Conservation (phyloP, 176 grass and related monocot species). For the Ensete ventricosum region DNA sequence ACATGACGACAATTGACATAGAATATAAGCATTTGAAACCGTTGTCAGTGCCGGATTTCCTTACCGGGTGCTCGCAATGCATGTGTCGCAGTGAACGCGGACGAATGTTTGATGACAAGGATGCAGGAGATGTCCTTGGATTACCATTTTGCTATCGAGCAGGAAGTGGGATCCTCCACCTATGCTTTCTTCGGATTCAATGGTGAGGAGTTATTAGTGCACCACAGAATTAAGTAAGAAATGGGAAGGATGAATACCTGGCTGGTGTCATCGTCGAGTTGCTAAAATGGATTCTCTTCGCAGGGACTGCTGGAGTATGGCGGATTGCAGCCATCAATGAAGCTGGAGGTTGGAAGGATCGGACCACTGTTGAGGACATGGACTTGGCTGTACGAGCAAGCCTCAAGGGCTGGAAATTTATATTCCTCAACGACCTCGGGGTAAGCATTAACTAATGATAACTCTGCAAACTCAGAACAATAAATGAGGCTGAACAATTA, state of each 20-base stretch:
- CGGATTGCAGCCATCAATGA: conserved; percentile 4
- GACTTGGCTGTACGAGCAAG: conserved; percentile 2
- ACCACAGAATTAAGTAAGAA: not conserved
- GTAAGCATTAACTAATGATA: not conserved
- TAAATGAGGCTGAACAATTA: too few species aligned
- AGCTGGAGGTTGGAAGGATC: conserved; percentile 6
- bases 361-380: conserved; percentile 10
- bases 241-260: too few species aligned
- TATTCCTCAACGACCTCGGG: conserved; percentile 6
- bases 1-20: too few species aligned
- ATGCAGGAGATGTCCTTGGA: conserved; percentile 17
- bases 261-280: too few species aligned
- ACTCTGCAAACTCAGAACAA: too few species aligned
- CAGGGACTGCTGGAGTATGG: conserved; percentile 7
- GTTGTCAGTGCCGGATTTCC: too few species aligned
- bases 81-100: not conserved
- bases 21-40: too few species aligned
- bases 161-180: conserved; percentile 12
- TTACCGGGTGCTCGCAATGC: too few species aligned
- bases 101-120: conserved; percentile 12
- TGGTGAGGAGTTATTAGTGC: not conserved
- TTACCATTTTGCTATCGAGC: conserved; percentile 3
- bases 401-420: conserved; percentile 13
- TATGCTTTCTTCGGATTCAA: conserved; percentile 10
- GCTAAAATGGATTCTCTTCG: not conserved